phyloP scores from a whole-genome alignment of 352 stramenopile genomes.

The Sclerospora graminicola region DNA sequence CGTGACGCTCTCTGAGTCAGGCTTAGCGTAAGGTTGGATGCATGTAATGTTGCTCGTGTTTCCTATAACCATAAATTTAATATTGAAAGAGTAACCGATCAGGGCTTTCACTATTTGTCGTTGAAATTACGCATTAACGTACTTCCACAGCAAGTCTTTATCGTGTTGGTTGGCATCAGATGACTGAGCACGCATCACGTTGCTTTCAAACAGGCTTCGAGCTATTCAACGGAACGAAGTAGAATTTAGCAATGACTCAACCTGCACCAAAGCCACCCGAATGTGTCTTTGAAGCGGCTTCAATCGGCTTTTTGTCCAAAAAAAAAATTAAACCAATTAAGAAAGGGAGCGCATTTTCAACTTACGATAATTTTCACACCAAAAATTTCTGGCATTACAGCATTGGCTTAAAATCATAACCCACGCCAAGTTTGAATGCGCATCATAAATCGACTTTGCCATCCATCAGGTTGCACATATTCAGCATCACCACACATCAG shows the following conservation, averaged over 20 bases:
- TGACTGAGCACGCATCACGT: conserved; percentile 72
- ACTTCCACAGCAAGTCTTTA: conserved; percentile 78
- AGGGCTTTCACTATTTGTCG: not conserved
- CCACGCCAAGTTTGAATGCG: conserved; percentile 81
- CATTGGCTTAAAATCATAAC: conserved; percentile 89
- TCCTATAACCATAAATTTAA: conserved; percentile 23
- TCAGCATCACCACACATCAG: not conserved
- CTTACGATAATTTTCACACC: conserved; percentile 22
- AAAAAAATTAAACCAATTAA: conserved; percentile 4
- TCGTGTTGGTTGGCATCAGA: conserved; percentile 73
- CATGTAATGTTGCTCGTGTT: conserved; percentile 82
- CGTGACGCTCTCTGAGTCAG: conserved; percentile 40
- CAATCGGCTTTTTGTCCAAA: conserved; percentile 65
- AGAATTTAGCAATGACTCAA: too few relatives aligned
- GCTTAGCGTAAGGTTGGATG: conserved; percentile 55
- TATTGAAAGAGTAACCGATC: not conserved
- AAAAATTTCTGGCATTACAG: conserved; percentile 84
- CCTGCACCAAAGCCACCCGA: conserved; percentile 60
- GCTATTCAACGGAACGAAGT: conserved; percentile 15
- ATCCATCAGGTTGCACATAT: not conserved
- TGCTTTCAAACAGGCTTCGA: conserved; percentile 78
- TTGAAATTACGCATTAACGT: conserved; percentile 10
- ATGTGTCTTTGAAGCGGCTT: conserved; percentile 41
- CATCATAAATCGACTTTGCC: conserved; percentile 79
- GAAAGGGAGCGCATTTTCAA: not conserved